These are phyloP conservation scores for Ceratobasidium sp. DNA, from an alignment of 1,284 basidiomycete species.

Conservation along the genomic window DNA sequence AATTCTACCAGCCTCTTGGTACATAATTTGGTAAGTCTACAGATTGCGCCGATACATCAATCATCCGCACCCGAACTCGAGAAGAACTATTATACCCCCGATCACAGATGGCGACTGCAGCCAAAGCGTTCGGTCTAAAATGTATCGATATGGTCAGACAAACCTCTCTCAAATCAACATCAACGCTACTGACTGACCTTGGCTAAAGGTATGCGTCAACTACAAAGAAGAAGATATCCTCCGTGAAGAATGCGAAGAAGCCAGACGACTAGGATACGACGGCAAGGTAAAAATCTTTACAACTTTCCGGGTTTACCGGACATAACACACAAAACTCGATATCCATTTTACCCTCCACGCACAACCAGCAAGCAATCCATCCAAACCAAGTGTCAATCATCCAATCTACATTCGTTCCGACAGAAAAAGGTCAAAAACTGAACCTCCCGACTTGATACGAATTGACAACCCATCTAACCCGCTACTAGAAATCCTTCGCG, in stretches of 20 bases:
- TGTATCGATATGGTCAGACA: conserved; percentile 88
- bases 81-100: conserved; percentile 87
- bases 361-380: conserved; percentile 90
- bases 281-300: conserved; percentile 73
- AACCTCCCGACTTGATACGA: conserved; percentile 24
- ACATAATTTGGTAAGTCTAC: background rate
- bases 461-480: too few species aligned
- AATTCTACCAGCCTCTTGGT: background rate
- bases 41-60: conserved; percentile 85
- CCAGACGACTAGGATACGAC: conserved; percentile 82
- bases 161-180: conserved; percentile 39
- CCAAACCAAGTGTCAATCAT: conserved; percentile 87
- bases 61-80: conserved; percentile 82
- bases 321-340: background rate
- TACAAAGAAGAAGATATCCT: conserved; percentile 84
- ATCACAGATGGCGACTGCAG: conserved; percentile 86
- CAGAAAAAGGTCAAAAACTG: conserved; percentile 77
- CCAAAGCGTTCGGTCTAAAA: conserved; percentile 86
- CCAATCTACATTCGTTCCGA: conserved; percentile 85
- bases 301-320: conserved; percentile 18
- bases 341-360: background rate
- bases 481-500: conserved; percentile 80
- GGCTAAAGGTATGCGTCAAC: conserved; percentile 84
- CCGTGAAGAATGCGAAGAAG: conserved; percentile 83
- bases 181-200: background rate